Base-by-base conservation (phyloP, 768 basidiomycete genomes). In the Gloeopeniophorella convolvens region DNA sequence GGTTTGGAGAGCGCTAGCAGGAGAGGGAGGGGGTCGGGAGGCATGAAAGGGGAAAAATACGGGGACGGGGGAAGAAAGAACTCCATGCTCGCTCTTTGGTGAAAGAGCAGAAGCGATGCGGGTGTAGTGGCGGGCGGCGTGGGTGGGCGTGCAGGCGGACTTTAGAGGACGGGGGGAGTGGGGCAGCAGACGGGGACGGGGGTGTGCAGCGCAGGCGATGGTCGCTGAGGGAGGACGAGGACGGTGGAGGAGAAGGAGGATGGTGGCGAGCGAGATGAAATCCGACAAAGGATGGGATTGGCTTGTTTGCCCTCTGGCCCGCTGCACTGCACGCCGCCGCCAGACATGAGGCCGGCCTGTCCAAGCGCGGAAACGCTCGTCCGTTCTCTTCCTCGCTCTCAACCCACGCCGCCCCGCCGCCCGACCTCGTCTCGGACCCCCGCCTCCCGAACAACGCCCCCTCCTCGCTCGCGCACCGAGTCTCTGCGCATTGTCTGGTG, bases 231-330 rank as follows among this genome's bases (percentile, higher is more conserved):
- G 28, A 7, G 42, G 30, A 32, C 7, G 44, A 28, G 20, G 28
- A 34, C 33, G 12, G 42, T 15, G 15, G 44, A 43, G 37, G n/a
- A 26, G 31, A 24, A 28, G 16, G 44, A n/a, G 44, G 8, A 20
- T 26, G 48, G 40, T 43, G 43, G 39, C 11, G 27, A 33, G 39
- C 32, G 54, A 53, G 55, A 56, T 54, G 55, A 45, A 49, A 48
- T 32, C 52, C 47, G 45, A 57, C 54, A 55, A 45, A 50, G 56
- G 54, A 49, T 42, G 53, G 47, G 48, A 46, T 49, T 49, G 54
- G 50, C 44, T 47, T 51, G 55, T 54, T 55, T 51, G 54, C 57
- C 57, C 57, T 48, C 51, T 56, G 54, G 57, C 57, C 57, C 51
- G 54, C 45, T 43, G 40, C 50, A 52, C 46, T 48, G 52, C 52